phyloP scores from a whole-genome alignment of 768 basidiomycete species.

The Tricholoma saponaceum region DNA sequence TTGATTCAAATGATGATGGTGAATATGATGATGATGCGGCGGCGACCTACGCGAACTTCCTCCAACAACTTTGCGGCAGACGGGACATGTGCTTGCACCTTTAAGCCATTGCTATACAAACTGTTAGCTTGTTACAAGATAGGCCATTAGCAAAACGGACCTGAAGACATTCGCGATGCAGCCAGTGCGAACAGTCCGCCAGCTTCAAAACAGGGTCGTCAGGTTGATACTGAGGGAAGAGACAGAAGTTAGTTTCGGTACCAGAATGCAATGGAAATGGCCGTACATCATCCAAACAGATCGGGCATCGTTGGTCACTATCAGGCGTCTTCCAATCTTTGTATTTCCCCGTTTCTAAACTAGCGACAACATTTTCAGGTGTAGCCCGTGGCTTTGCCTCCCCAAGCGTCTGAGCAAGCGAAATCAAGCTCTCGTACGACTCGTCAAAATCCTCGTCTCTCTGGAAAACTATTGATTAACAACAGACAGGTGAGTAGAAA shows the following conservation, averaged over 20 bases:
- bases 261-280: neutral
- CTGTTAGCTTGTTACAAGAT: constrained; percentile 2
- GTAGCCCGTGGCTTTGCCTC: constrained; percentile 67
- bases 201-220: constrained; percentile 64
- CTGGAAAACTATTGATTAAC: constrained; percentile 28
- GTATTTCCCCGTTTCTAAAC: constrained; percentile 57
- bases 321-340: constrained; percentile 65
- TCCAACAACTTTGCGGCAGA: constrained; percentile 64
- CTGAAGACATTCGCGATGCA: constrained; percentile 73
- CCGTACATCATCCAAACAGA: constrained; percentile 81
- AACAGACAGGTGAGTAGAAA: neutral
- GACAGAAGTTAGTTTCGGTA: constrained; percentile 7
- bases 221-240: constrained; percentile 50
- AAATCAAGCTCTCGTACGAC: constrained; percentile 69
- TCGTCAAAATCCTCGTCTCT: constrained; percentile 74
- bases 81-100: constrained; percentile 73
- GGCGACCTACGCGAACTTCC: neutral
- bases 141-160: constrained; percentile 32
- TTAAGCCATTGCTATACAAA: constrained; percentile 71
- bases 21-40: neutral
- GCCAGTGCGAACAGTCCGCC: constrained; percentile 72
- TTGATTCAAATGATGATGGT: constrained; percentile 4
- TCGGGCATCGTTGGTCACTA: constrained; percentile 74
- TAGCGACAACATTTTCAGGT: constrained; percentile 54
- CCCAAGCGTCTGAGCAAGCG: constrained; percentile 55